Evolutionary conservation across 768 basidiomycete genomes (phyloP).

Genomic region (Psilocybe sp.): DNA sequence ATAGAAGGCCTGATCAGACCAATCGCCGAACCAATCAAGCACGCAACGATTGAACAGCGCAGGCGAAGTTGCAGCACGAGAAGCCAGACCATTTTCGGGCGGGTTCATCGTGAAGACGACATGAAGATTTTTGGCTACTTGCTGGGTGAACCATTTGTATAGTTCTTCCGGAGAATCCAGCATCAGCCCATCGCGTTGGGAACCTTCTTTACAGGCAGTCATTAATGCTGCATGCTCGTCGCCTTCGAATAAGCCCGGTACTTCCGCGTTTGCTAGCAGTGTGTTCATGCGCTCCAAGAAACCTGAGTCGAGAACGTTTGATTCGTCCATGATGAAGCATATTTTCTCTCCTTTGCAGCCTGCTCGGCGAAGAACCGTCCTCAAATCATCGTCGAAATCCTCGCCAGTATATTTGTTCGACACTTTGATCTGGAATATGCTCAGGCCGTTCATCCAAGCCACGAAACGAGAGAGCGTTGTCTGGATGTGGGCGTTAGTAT

Average conservation of each 20-base stretch:
- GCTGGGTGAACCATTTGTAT: conserved; percentile 98
- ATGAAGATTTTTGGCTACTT: conserved; percentile 96
- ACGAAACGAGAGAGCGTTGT: conserved; percentile 98
- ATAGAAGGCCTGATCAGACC: conserved; percentile 98
- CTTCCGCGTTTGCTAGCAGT: conserved; percentile 97
- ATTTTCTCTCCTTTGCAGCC: conserved; percentile 99
- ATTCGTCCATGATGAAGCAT: conserved; percentile 99
- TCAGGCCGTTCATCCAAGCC: conserved; percentile 99
- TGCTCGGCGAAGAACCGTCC: conserved; percentile 89
- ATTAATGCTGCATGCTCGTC: conserved; percentile 97
- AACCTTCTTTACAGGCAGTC: conserved; percentile 99
- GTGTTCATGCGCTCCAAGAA: conserved; percentile 99
- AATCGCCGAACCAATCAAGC: conserved; percentile 99
- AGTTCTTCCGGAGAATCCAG: conserved; percentile 97
- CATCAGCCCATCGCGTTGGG: conserved; percentile 98
- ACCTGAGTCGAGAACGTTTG: conserved; percentile 97
- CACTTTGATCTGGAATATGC: conserved; percentile 99
- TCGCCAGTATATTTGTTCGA: conserved; percentile 99
- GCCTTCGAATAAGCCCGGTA: conserved; percentile 99
- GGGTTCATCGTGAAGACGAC: conserved; percentile 99
- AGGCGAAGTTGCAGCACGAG: conserved; percentile 94
- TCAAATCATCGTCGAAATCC: conserved; percentile 97
- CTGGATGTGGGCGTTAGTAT: conserved; percentile 37
- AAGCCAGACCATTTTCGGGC: conserved; percentile 92
- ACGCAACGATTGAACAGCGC: conserved; percentile 99